Conservation (phyloP, 495 filamentous ascomycete genomes). For the Tuber melanosporum region DNA sequence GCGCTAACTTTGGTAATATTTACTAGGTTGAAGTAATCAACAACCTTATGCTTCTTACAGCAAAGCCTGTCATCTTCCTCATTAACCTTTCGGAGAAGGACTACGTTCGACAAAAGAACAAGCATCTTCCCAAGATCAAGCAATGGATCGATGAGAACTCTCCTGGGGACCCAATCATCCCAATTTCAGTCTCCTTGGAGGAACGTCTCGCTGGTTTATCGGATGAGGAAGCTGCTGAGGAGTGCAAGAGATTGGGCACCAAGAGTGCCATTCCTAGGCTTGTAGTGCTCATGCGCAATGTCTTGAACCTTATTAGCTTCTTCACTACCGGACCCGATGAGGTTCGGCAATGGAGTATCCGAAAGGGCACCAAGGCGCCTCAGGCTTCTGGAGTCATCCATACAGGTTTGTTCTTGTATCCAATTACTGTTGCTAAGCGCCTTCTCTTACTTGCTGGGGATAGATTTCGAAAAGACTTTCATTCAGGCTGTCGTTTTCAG, state of each 20-base stretch:
- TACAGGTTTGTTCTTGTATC: constrained; percentile 46
- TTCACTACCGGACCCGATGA: constrained; percentile 97
- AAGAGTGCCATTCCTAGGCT: constrained; percentile 90
- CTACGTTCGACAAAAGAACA: constrained; percentile 99
- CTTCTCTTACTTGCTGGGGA: constrained; percentile 6
- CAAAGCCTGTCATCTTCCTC: constrained; percentile 95
- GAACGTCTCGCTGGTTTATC: constrained; percentile 77
- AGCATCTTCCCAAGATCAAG: constrained; percentile 86
- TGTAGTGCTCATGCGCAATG: constrained; percentile 86
- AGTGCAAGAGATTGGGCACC: constrained; percentile 81
- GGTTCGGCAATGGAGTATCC: constrained; percentile 97
- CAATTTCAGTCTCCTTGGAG: constrained; percentile 86
- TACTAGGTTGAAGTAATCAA: constrained; percentile 93
- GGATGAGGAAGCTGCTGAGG: constrained; percentile 68
- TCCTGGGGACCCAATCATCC: constrained; percentile 79
- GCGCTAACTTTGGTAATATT: constrained; percentile 14
- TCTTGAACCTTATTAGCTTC: constrained; percentile 84
- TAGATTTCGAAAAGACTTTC: constrained; percentile 98
- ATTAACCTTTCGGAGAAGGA: constrained; percentile 96
- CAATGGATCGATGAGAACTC: constrained; percentile 91
- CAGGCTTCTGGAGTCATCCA: constrained; percentile 98
- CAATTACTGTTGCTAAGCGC: constrained; percentile 10
- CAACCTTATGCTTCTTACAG: constrained; percentile 85
- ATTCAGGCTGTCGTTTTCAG: constrained; percentile 94
- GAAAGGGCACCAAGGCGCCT: constrained; percentile 92